phyloP scores from a whole-genome alignment of 768 basidiomycete species.

The Hydnomerulius pinastri region DNA sequence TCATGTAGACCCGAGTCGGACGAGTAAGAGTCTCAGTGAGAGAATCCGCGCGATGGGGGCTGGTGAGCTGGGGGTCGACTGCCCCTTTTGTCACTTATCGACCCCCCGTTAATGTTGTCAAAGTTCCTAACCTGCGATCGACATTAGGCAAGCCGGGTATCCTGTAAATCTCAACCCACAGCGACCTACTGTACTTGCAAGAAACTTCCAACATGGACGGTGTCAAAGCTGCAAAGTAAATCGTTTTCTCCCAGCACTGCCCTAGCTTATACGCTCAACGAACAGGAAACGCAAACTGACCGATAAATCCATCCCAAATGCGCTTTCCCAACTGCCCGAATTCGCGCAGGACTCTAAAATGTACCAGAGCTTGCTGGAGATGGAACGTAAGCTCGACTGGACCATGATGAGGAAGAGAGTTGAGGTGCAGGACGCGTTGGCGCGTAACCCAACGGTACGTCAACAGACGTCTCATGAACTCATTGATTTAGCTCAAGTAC shows the following conservation, averaged over 20 bases:
- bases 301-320: slow-evolving; percentile 78
- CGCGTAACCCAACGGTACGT: slow-evolving; percentile 61
- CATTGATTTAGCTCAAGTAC: slow-evolving; percentile 2
- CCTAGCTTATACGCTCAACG: background rate
- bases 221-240: slow-evolving; percentile 38
- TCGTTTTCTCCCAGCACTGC: background rate
- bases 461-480: background rate
- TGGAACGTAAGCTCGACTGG: slow-evolving; percentile 94
- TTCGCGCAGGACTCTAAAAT: slow-evolving; percentile 82
- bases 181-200: background rate
- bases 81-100: slow-evolving; percentile 1
- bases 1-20: too few relatives aligned
- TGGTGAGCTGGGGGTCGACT: too few relatives aligned
- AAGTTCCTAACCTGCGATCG: too few relatives aligned
- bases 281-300: slow-evolving; percentile 75
- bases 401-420: slow-evolving; percentile 88
- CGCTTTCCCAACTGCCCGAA: slow-evolving; percentile 69
- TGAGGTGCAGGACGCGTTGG: slow-evolving; percentile 89
- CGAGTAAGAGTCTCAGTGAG: too few relatives aligned
- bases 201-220: slow-evolving; percentile 22
- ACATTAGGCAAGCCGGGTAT: background rate
- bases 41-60: too few relatives aligned
- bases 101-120: too few relatives aligned
- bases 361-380: slow-evolving; percentile 83
- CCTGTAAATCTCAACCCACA: background rate